Conservation (phyloP, 345 rosid genomes). For the Ailanthus altissimus region DNA sequence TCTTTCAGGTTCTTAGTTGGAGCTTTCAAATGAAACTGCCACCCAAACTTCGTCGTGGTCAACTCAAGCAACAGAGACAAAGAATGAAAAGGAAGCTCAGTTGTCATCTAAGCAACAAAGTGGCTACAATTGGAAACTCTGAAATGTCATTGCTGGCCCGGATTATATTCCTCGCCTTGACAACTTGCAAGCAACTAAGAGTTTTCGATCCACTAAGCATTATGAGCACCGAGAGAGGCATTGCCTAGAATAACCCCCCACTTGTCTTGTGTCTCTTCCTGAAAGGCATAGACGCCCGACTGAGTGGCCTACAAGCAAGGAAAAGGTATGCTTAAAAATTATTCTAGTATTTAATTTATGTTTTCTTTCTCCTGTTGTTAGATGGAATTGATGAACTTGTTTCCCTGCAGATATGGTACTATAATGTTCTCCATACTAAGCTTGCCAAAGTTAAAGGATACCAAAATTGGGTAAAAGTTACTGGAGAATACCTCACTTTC, state of each 20-base stretch:
- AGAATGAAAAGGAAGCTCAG: conserved; percentile 77
- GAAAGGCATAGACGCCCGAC: conserved; percentile 76
- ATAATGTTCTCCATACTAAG: conserved; percentile 89
- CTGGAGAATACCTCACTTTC: conserved; percentile 90
- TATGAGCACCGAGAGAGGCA: conserved; percentile 99
- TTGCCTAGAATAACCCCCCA: conserved; percentile 83
- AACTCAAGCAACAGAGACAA: conserved; percentile 91
- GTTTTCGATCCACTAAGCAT: conserved; percentile 73
- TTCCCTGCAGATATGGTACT: conserved; percentile 78
- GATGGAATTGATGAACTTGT: conserved; percentile 15
- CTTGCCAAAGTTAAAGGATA: conserved; percentile 91
- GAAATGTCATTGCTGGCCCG: conserved; percentile 86
- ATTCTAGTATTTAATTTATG: background rate
- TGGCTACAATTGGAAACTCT: conserved; percentile 70
- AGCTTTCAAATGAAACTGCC: conserved; percentile 73
- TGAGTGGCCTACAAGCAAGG: conserved; percentile 96
- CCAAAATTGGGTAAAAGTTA: conserved; percentile 97
- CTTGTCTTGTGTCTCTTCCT: conserved; percentile 88
- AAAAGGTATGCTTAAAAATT: conserved; percentile 54
- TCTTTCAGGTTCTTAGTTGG: conserved; percentile 82
- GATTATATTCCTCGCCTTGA: conserved; percentile 98
- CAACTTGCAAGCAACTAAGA: conserved; percentile 75
- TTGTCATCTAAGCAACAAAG: conserved; percentile 43
- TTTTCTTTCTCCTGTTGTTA: background rate
- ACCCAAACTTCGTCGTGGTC: conserved; percentile 74